phyloP scores from a whole-genome alignment of 2,329 filamentous ascomycete genomes.

The Chaetomium strumarium region DNA sequence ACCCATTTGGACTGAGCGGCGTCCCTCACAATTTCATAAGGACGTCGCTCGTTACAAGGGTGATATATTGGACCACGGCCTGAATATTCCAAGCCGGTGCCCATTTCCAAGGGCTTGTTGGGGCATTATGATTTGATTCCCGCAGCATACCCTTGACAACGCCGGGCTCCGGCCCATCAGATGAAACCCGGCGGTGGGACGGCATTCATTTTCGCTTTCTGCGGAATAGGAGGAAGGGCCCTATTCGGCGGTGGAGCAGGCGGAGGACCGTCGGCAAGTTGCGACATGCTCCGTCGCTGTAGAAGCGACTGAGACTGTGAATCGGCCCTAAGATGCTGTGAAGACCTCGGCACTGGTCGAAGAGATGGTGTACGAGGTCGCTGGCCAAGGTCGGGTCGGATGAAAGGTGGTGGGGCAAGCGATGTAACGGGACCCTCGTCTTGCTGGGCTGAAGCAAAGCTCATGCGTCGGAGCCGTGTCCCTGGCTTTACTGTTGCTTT shows the following conservation, averaged over 20 bases:
- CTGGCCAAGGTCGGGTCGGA: conserved; percentile 11
- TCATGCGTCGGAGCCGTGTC: conserved; percentile 22
- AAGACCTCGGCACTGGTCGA: conserved; percentile 20
- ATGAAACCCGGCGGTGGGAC: conserved; percentile 19
- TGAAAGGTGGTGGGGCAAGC: conserved; percentile 1
- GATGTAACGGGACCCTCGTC: background rate
- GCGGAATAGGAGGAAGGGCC: conserved; percentile 49
- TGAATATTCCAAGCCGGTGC: no score
- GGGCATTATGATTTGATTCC: background rate
- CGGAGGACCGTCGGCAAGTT: conserved; percentile 45
- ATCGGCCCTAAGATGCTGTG: conserved; percentile 23
- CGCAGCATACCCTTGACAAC: background rate
- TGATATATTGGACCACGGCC: no score
- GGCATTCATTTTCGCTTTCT: conserved; percentile 20
- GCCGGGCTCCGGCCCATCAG: background rate
- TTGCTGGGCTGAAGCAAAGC: conserved; percentile 21
- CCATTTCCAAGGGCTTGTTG: no score
- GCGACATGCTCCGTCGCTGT: conserved; percentile 46
- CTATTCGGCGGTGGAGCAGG: conserved; percentile 50
- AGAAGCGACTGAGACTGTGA: conserved; percentile 19
- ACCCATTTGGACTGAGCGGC: background rate
- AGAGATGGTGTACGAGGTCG: conserved; percentile 15
- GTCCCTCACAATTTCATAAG: background rate
- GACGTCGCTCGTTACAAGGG: background rate
- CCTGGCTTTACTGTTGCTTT: conserved; percentile 11